Base-by-base conservation (phyloP, 305 asterid species). In the Fraxinus ornus region DNA sequence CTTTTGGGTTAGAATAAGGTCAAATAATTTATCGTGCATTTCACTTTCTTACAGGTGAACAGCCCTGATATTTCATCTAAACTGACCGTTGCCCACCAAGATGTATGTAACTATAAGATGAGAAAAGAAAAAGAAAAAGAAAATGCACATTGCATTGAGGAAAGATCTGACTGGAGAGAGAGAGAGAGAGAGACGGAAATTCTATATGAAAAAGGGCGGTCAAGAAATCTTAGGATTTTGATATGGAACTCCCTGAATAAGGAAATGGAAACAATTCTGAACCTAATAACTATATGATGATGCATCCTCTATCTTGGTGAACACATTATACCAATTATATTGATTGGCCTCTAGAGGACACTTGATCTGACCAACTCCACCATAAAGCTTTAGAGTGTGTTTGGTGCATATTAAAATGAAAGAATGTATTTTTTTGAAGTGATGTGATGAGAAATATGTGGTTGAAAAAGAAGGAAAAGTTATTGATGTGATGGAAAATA, bases 361-460 rank as follows among this genome's bases (percentile, higher is more conserved):
- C 77, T 52, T 17, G 62, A 78, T 36, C 15, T 39, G 64, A 49
- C 19, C 49, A 71, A 60, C 64, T 55, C 75, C 49, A 79, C 66
- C 57, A 76, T 47, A 82, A 76, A 79, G 33, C 21, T 79, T 21
- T n/a, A n/a, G n/a, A n/a, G n/a, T n/a, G n/a, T n/a, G n/a, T n/a
- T n/a, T n/a, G n/a, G n/a, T n/a, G n/a, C n/a, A n/a, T n/a, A n/a
- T n/a, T n/a, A n/a, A n/a, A n/a, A n/a, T n/a, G n/a, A n/a, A n/a
- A n/a, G n/a, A n/a, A n/a, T n/a, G n/a, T n/a, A n/a, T n/a, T n/a
- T n/a, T n/a, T n/a, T n/a, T n/a, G n/a, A n/a, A n/a, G n/a, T n/a
- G n/a, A n/a, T n/a, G n/a, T n/a, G n/a, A n/a, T n/a, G n/a, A n/a
- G n/a, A n/a, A n/a, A n/a, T n/a, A n/a, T n/a, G n/a, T n/a, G n/a